Percentiles rank a stretch among this genome's conserved stretches.
These are phyloP conservation scores for Trichoderma harzianum DNA, from an alignment of 2,329 filamentous ascomycete genomes.

Conservation along the genomic window DNA sequence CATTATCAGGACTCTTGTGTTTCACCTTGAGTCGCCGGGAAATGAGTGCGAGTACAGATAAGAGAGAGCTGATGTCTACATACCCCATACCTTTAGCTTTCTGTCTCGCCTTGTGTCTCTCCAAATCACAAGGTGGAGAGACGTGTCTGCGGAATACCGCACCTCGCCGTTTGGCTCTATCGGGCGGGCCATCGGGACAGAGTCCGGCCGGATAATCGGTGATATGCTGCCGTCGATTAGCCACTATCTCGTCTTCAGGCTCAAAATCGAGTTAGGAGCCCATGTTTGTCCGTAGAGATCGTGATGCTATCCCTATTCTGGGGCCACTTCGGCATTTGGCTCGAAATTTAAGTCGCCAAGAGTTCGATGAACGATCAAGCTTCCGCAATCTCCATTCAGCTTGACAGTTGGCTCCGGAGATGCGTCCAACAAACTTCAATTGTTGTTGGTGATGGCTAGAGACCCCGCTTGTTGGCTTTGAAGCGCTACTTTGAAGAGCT, in stretches of 20 bases:
- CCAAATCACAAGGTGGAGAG: not conserved
- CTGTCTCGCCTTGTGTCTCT: not conserved
- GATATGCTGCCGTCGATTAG: not conserved
- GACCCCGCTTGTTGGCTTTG: not conserved
- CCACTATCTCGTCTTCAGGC: not conserved
- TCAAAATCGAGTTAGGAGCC: not conserved
- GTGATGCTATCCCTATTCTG: slow-evolving; percentile 10
- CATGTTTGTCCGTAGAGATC: not conserved
- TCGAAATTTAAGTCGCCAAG: slow-evolving; percentile 4
- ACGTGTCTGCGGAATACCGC: not conserved
- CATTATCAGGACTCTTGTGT: not conserved
- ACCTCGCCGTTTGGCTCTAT: not conserved
- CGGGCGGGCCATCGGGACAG: slow-evolving; percentile 5
- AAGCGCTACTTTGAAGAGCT: no score
- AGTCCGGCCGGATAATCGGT: slow-evolving; percentile 6
- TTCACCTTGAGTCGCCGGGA: not conserved
- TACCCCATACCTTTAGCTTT: not conserved
- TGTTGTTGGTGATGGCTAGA: not conserved
- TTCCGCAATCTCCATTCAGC: not conserved
- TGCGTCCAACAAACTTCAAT: not conserved
- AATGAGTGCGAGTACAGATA: not conserved
- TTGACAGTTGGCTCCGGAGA: not conserved
- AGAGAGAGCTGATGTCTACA: not conserved
- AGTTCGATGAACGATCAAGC: not conserved
- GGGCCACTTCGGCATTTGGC: slow-evolving; percentile 10